Conservation (phyloP, 2,329 filamentous ascomycete species). For the Xylariaceae sp. region DNA sequence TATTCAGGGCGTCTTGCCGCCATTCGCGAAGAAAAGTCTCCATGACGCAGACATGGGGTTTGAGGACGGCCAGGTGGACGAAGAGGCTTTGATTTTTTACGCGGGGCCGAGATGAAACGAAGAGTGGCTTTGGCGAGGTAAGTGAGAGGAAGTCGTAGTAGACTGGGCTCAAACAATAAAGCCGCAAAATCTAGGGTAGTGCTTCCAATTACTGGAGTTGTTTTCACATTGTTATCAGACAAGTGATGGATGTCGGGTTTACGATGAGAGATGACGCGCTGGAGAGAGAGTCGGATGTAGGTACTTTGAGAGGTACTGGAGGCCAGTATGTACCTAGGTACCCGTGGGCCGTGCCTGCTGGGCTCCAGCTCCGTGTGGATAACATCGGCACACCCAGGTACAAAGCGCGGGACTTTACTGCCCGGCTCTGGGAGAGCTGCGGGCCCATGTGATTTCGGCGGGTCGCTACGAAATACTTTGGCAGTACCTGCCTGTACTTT, state of each 20-base stretch:
- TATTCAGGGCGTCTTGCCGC: conserved; percentile 92
- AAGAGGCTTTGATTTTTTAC: not conserved
- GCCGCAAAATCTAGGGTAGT: not conserved
- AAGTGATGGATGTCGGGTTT: not conserved
- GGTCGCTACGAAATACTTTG: too few relatives aligned
- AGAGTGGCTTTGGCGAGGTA: not conserved
- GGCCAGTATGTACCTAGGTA: not conserved
- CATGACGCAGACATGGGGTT: conserved; percentile 48
- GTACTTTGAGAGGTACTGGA: not conserved
- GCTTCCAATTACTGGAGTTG: not conserved
- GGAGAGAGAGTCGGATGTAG: not conserved
- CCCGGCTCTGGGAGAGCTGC: too few relatives aligned
- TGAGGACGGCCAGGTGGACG: not conserved
- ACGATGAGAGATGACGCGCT: not conserved
- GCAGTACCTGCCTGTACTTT: too few relatives aligned
- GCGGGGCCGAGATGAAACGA: not conserved
- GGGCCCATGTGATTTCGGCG: too few relatives aligned
- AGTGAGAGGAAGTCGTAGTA: not conserved
- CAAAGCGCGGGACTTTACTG: too few relatives aligned
- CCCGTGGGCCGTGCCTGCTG: too few relatives aligned
- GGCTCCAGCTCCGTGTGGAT: too few relatives aligned
- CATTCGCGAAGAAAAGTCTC: conserved; percentile 89
- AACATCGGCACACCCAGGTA: too few relatives aligned
- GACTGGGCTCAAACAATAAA: not conserved
- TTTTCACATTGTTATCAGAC: not conserved